Conservation (phyloP, 805 yeast genomes). For the Ogataea ramenticola region DNA sequence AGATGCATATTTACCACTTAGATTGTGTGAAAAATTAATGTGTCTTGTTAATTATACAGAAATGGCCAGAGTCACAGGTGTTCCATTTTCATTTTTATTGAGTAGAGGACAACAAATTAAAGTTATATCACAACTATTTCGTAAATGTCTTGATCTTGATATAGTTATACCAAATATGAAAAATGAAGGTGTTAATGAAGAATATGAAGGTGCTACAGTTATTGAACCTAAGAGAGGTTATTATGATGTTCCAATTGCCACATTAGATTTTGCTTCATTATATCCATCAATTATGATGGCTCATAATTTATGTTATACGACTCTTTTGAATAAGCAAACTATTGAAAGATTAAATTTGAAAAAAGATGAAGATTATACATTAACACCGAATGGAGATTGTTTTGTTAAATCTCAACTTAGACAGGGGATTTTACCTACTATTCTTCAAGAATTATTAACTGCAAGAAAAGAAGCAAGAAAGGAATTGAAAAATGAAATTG, state of each 20-base stretch:
- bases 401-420: slow-evolving; percentile 67
- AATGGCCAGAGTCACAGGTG: slow-evolving; percentile 99
- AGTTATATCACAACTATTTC: slow-evolving; percentile 88
- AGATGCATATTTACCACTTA: slow-evolving; percentile 87
- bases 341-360: slow-evolving; percentile 56
- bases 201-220: slow-evolving; percentile 98
- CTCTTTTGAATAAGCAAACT: slow-evolving; percentile 63
- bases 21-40: slow-evolving; percentile 89
- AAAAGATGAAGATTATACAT: slow-evolving; percentile 71
- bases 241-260: slow-evolving; percentile 95
- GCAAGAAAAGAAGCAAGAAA: slow-evolving; percentile 93
- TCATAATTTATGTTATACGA: slow-evolving; percentile 92
- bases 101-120: slow-evolving; percentile 97
- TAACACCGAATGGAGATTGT: slow-evolving; percentile 87
- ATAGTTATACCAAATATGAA: slow-evolving; percentile 88
- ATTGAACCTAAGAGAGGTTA: slow-evolving; percentile 95
- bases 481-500: slow-evolving; percentile 86
- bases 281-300: slow-evolving; percentile 99
- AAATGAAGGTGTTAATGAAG: slow-evolving; percentile 77
- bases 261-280: slow-evolving; percentile 93
- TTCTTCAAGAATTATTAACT: slow-evolving; percentile 75
- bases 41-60: slow-evolving; percentile 95
- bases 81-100: slow-evolving; percentile 84
- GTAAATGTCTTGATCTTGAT: slow-evolving; percentile 84
- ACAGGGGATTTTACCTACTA: slow-evolving; percentile 87